Conservation (phyloP, 2,329 filamentous ascomycete genomes). For the Cucurbitaria berberidis region DNA sequence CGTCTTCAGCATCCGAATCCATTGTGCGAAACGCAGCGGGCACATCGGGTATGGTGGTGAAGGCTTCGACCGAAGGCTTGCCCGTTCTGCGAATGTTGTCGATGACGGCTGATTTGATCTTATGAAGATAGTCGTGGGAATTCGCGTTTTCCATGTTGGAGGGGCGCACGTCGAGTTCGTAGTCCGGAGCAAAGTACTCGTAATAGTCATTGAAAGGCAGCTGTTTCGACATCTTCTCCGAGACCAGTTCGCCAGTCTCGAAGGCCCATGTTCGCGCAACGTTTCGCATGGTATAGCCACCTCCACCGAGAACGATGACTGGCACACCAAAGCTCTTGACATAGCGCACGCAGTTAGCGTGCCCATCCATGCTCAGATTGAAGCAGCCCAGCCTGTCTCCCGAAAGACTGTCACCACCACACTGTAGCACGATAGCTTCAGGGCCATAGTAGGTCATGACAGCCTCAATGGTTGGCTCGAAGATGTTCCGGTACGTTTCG, state of each 20-base stretch:
- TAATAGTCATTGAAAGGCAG: conserved; percentile 98
- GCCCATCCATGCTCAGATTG: conserved; percentile 72
- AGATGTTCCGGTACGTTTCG: conserved; percentile 70
- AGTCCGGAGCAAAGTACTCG: conserved; percentile 74
- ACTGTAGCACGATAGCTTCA: conserved; percentile 71
- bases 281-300: conserved; percentile 75
- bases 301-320: conserved; percentile 69
- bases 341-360: conserved; percentile 73
- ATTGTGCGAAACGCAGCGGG: conserved; percentile 60
- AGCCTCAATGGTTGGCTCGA: conserved; percentile 70
- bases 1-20: conserved; percentile 70
- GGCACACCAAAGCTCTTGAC: conserved; percentile 72
- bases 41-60: conserved; percentile 64
- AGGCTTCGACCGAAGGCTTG: conserved; percentile 59
- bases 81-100: conserved; percentile 70
- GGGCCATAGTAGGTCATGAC: conserved; percentile 74
- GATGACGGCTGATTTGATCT: conserved; percentile 69
- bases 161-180: conserved; percentile 71
- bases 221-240: conserved; percentile 78
- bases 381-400: conserved; percentile 73
- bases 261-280: conserved; percentile 66
- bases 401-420: conserved; percentile 70
- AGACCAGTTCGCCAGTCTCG: conserved; percentile 81
- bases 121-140: conserved; percentile 70
- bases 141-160: conserved; percentile 78